phyloP scores from a whole-genome alignment of 2,329 filamentous ascomycete genomes.

The Talaromyces marneffei region DNA sequence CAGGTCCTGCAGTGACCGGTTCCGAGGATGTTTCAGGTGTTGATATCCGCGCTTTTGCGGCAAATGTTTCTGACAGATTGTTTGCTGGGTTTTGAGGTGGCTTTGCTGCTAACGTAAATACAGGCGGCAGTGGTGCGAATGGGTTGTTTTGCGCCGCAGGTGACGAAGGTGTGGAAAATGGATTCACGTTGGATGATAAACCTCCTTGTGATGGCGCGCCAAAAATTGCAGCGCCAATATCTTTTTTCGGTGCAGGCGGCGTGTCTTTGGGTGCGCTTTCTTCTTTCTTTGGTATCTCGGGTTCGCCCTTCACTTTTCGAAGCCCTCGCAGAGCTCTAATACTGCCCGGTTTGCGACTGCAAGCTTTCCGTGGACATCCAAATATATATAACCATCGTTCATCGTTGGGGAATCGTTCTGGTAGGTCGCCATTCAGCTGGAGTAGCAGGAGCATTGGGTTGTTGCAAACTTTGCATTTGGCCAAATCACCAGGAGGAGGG shows the following conservation, averaged over 20 bases:
- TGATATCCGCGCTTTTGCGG: slow-evolving; percentile 59
- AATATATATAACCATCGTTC: slow-evolving; percentile 86
- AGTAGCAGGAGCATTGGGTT: slow-evolving; percentile 76
- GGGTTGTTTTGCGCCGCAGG: slow-evolving; percentile 47
- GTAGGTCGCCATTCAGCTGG: slow-evolving; percentile 85
- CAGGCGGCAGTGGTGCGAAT: slow-evolving; percentile 49
- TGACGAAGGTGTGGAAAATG: slow-evolving; percentile 46
- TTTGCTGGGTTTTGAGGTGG: slow-evolving; percentile 41
- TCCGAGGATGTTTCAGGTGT: slow-evolving; percentile 27
- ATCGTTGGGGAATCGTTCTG: slow-evolving; percentile 77
- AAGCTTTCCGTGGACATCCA: slow-evolving; percentile 69
- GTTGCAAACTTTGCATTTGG: slow-evolving; percentile 83
- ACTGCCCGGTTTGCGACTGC: slow-evolving; percentile 75
- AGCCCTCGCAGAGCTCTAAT: slow-evolving; percentile 69
- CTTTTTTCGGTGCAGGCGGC: slow-evolving; percentile 23
- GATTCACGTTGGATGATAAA: slow-evolving; percentile 52
- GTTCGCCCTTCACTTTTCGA: slow-evolving; percentile 40
- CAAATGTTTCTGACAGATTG: slow-evolving; percentile 69
- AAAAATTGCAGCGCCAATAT: slow-evolving; percentile 58
- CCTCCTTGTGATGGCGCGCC: slow-evolving; percentile 41
- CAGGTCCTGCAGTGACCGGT: slow-evolving; percentile 37
- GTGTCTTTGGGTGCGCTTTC: slow-evolving; percentile 15
- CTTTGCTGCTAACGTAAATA: slow-evolving; percentile 40
- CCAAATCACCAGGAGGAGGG: slow-evolving; percentile 68
- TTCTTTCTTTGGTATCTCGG: slow-evolving; percentile 24